A percentile compares a stretch with the other conserved stretches of the same genome.
Evolutionary conservation across 306 rosid genomes (phyloP).

Genomic region (Prosopis cineraria): DNA sequence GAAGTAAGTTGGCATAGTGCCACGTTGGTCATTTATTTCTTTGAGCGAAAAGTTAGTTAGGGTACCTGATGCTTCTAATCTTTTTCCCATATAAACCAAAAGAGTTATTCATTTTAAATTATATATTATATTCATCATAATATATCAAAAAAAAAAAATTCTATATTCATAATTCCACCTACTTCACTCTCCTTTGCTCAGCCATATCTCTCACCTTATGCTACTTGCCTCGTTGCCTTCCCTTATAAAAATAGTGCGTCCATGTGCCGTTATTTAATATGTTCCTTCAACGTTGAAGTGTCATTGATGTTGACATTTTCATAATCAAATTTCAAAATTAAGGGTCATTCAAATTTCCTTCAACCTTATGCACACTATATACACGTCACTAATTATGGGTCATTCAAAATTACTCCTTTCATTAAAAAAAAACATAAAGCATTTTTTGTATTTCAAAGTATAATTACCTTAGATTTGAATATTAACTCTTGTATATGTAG

Average conservation of each 20-base stretch:
- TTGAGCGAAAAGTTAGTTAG: background rate
- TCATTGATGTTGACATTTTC: slow-evolving; percentile 38
- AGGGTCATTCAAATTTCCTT: too few relatives aligned
- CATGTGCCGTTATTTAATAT: background rate
- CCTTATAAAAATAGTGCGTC: background rate
- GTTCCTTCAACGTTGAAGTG: background rate
- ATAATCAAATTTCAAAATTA: background rate
- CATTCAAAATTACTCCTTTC: too few relatives aligned
- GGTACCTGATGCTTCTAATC: background rate
- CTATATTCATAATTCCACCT: background rate
- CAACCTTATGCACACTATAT: too few relatives aligned
- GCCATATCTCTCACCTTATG: slow-evolving; percentile 8
- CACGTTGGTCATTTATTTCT: background rate
- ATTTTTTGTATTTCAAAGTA: too few relatives aligned
- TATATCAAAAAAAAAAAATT: too few relatives aligned
- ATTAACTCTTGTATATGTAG: too few relatives aligned
- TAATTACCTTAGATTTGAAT: too few relatives aligned
- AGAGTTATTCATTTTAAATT: background rate
- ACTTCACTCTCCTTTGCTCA: background rate
- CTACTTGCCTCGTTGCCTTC: background rate
- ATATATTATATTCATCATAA: background rate
- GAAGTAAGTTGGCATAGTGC: background rate
- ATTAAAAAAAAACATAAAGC: too few relatives aligned
- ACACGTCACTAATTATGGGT: too few relatives aligned
- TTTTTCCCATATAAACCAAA: background rate